phyloP scores from a whole-genome alignment of 106 monocot species.

The Vanilla planifolia region DNA sequence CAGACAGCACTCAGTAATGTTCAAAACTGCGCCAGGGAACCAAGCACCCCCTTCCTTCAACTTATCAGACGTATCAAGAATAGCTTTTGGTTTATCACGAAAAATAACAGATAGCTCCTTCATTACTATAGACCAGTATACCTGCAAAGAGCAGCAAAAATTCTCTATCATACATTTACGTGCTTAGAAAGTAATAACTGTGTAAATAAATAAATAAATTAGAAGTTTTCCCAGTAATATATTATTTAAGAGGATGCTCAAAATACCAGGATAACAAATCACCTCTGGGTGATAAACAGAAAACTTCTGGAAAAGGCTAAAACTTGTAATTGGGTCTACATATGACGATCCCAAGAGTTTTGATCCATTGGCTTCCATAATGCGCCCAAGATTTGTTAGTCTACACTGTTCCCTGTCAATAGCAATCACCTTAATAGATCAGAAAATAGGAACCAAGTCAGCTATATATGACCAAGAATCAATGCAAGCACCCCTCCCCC shows the following conservation, averaged over 20 bases:
- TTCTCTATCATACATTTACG: not conserved
- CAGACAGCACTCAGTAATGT: constrained; percentile 86
- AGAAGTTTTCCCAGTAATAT: not conserved
- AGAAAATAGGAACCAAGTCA: constrained; percentile 1
- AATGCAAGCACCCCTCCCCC: too few species aligned
- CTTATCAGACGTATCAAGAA: constrained; percentile 57
- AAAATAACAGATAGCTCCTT: constrained; percentile 73
- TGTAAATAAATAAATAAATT: not conserved
- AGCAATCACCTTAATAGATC: not conserved
- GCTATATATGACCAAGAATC: not conserved
- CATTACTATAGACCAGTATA: constrained; percentile 75
- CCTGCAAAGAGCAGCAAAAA: constrained; percentile 31
- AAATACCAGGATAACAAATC: constrained; percentile 2
- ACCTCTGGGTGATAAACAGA: constrained; percentile 68
- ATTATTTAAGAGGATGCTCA: not conserved
- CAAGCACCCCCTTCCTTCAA: constrained; percentile 58
- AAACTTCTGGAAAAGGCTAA: constrained; percentile 58
- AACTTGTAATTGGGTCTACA: constrained; percentile 74
- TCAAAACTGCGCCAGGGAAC: constrained; percentile 70
- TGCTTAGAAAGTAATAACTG: not conserved
- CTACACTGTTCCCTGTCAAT: constrained; percentile 36
- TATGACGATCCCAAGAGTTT: constrained; percentile 69
- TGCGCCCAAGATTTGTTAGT: constrained; percentile 61
- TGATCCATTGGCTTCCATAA: constrained; percentile 69
- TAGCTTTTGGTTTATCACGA: constrained; percentile 45